Percentiles rank a stretch among this genome's conserved stretches.
Conservation (phyloP, 768 basidiomycete genomes). For the Tricholoma hemisulphureum region DNA sequence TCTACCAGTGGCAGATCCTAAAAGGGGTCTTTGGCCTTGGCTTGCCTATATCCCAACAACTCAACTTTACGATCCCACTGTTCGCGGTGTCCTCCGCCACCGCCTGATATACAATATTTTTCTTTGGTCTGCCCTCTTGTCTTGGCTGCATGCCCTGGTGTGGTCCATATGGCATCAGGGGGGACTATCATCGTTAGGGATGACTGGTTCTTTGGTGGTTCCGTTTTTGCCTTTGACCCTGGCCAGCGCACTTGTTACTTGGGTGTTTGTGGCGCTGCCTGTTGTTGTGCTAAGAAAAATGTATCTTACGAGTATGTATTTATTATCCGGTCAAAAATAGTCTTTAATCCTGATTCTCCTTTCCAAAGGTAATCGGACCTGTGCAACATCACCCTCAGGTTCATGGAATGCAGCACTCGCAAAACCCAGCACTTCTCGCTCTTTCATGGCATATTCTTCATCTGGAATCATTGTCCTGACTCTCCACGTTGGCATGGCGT, state of each 20-base stretch:
- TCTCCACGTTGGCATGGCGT: slow-evolving; percentile 42
- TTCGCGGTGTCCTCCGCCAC: slow-evolving; percentile 59
- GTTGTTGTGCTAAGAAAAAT: slow-evolving; percentile 55
- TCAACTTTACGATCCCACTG: slow-evolving; percentile 65
- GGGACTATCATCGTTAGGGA: slow-evolving; percentile 29
- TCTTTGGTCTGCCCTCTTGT: slow-evolving; percentile 45
- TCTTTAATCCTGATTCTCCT: not conserved
- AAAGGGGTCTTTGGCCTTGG: no score
- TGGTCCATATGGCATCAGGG: slow-evolving; percentile 48
- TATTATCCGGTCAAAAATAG: not conserved
- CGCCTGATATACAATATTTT: slow-evolving; percentile 58
- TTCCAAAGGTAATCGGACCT: slow-evolving; percentile 42
- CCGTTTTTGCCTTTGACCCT: slow-evolving; percentile 47
- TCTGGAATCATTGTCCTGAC: slow-evolving; percentile 45
- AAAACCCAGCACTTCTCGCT: slow-evolving; percentile 45
- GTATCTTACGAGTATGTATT: slow-evolving; percentile 55
- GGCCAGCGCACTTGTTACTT: slow-evolving; percentile 39
- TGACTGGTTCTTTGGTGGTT: slow-evolving; percentile 30
- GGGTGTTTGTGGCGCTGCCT: slow-evolving; percentile 57
- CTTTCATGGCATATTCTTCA: slow-evolving; percentile 44
- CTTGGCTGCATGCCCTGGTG: slow-evolving; percentile 40
- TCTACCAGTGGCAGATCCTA: no score
- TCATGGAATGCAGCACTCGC: slow-evolving; percentile 45
- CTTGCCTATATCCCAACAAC: no score
- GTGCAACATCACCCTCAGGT: slow-evolving; percentile 51